Percentiles rank a stretch among this genome's conserved stretches.
Evolutionary conservation across 2,329 filamentous ascomycete species (phyloP).

Genomic region (Cordyceps javanica): DNA sequence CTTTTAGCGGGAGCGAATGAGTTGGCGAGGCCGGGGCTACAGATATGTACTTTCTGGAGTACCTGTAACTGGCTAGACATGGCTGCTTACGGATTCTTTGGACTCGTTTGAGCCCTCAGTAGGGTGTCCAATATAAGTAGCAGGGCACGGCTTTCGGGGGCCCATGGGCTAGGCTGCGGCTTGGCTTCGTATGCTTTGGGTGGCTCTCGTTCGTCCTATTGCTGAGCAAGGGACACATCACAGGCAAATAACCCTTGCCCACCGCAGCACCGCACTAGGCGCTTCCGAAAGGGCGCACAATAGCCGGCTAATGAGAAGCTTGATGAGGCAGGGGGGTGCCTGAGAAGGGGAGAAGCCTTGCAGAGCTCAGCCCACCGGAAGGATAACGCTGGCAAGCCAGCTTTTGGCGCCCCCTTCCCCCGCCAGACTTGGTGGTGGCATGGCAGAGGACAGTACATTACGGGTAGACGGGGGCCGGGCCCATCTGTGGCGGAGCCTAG

Average conservation of each 20-base stretch:
- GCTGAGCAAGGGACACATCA: neutral
- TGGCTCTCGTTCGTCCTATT: neutral
- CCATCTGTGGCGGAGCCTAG: neutral
- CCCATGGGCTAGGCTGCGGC: neutral
- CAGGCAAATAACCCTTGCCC: neutral
- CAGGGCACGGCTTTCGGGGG: conserved; percentile 6
- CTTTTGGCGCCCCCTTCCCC: conserved; percentile 2
- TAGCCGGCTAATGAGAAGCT: neutral
- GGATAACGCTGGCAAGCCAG: neutral
- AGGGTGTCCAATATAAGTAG: neutral
- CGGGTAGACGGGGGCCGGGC: too few relatives aligned
- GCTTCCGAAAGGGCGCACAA: neutral
- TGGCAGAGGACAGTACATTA: too few relatives aligned
- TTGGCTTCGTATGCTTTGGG: conserved; percentile 2
- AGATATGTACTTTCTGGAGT: neutral
- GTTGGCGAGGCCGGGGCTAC: too few relatives aligned
- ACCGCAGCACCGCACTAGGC: neutral
- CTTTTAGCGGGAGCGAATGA: too few relatives aligned
- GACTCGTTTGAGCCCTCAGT: neutral
- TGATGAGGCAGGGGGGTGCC: neutral
- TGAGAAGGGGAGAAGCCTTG: neutral
- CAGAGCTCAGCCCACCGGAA: neutral
- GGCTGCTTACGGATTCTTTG: neutral
- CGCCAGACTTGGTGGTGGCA: neutral
- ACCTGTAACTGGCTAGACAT: neutral